Percentiles rank a stretch among this genome's conserved stretches.
These are phyloP conservation scores for Fusarium avenaceum DNA, from an alignment of 2,329 filamentous ascomycete species.

Conservation along the genomic window DNA sequence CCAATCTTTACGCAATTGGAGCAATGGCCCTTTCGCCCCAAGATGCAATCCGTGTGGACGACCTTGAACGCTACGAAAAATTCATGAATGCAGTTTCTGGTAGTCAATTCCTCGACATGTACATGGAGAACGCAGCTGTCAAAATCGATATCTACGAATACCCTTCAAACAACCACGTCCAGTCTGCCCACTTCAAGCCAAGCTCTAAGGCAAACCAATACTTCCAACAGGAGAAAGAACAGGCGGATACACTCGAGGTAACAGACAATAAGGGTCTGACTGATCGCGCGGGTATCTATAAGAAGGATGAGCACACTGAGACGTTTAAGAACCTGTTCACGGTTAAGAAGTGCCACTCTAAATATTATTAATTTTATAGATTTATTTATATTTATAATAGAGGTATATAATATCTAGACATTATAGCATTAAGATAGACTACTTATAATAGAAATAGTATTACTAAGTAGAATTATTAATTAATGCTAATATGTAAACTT, in stretches of 20 bases:
- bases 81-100: neutral
- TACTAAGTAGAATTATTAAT: too few species aligned
- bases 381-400: too few species aligned
- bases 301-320: neutral
- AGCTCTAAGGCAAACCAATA: neutral
- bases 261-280: neutral
- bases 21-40: neutral
- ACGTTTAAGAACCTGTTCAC: neutral
- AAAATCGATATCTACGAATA: neutral
- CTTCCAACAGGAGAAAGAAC: neutral
- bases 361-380: too few species aligned
- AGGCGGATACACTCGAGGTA: neutral
- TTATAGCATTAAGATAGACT: too few species aligned
- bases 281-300: neutral
- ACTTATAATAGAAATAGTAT: too few species aligned
- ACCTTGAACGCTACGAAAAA: neutral
- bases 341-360: neutral
- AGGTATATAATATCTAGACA: too few species aligned
- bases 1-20: neutral
- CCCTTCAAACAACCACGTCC: neutral
- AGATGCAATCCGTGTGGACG: neutral
- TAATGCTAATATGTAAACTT: too few species aligned
- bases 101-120: neutral
- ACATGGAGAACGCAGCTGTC: rapidly evolving
- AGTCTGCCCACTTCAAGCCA: neutral